Percentiles rank a stretch among this genome's conserved stretches.
phyloP scores from a whole-genome alignment of 225 moss, liverwort and hornwort genomes.

The Polytrichum formosum region DNA sequence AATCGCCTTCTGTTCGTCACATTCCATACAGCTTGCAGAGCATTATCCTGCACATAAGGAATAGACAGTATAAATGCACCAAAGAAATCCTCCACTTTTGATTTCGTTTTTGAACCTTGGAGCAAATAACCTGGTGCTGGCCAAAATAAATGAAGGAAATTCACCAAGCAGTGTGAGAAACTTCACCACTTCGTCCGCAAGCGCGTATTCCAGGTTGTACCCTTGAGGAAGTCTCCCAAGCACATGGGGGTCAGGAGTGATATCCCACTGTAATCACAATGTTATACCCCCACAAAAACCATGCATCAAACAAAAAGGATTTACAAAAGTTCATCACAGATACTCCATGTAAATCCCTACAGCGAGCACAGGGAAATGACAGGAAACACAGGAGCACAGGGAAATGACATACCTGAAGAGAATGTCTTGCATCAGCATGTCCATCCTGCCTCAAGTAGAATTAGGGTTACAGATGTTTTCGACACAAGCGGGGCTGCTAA shows the following conservation, averaged over 20 bases:
- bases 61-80: too few relatives aligned
- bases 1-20: conserved; percentile 20
- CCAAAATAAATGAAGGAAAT: background rate
- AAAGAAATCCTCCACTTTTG: too few relatives aligned
- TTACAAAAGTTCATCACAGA: background rate
- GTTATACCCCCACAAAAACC: background rate
- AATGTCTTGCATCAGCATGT: conserved; percentile 30
- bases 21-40: conserved; percentile 70
- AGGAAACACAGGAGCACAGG: background rate
- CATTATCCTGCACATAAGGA: conserved; percentile 54
- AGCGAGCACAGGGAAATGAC: background rate
- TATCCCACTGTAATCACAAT: conserved; percentile 46
- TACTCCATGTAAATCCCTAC: background rate
- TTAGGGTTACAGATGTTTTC: background rate
- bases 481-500: background rate
- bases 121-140: too few relatives aligned
- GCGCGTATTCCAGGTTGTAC: conserved; percentile 61
- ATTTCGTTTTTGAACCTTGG: too few relatives aligned
- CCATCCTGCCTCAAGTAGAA: conserved; percentile 20
- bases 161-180: background rate
- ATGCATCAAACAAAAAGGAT: background rate
- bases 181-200: conserved; percentile 70
- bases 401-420: conserved; percentile 18
- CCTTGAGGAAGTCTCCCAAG: conserved; percentile 65
- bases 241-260: conserved; percentile 70